Base-by-base conservation (phyloP, 495 filamentous ascomycete genomes). In the Hypoxylon crocopeplum region DNA sequence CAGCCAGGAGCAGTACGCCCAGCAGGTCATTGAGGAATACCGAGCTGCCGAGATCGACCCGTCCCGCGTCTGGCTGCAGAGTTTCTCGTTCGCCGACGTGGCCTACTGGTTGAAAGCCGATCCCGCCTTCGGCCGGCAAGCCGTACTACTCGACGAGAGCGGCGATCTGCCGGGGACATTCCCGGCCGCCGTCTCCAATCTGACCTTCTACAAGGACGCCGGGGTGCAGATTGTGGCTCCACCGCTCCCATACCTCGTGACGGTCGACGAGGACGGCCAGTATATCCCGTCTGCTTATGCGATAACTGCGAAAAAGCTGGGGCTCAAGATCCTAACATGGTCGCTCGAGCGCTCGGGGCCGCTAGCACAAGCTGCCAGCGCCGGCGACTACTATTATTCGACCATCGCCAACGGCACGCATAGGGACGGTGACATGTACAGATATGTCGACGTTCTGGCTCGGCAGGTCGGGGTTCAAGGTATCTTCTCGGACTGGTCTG, bases 401-500 rank as follows among this genome's bases (percentile, higher is more conserved):
- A 75, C 73, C n/a, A 71, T 87, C 17, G 71, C 69, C 0, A 69
- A 72, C 33, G 77, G 73, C 8, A 80, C 82, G 32, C 79, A 77
- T 22, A 80, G 78, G 38, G 84, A 87, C 55, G 83, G 84, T 3
- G 80, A 86, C 33, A 76, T 83, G 68, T 86, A 78, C 57, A 79
- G 72, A 34, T 75, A 86, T 12, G 62, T 88, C 21, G 81, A 87
- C 61, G 82, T 84, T 12, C 54, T 88, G 38, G 78, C 75, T 7
- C 74, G 77, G 53, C 70, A 87, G 60, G 81, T 86, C 6, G 80
- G 80, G 2, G 80, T 84, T 10, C 65, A 69, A 15, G 79, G 70
- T 2, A 79, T 88, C 16, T 88, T 87, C 53, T 79, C 80, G 7
- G 85, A 86, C 63, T 88, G 85, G 85, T 77, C 78, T 3, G 82